Percentiles rank a stretch among this genome's conserved stretches.
phyloP scores from a whole-genome alignment of 148 eudicot species.

The Amaranthus cruentus region DNA sequence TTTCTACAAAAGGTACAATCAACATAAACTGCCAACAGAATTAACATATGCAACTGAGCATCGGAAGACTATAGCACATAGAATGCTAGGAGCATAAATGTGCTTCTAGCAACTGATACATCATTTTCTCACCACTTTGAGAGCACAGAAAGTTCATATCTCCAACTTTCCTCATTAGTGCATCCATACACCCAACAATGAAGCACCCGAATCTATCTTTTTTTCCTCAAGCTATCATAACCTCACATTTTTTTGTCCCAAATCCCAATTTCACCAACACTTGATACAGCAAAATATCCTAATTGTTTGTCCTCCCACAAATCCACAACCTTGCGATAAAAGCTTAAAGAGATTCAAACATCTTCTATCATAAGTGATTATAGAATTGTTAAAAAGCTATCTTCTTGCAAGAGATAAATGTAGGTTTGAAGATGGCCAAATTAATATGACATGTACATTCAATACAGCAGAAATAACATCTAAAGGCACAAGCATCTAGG shows the following conservation, averaged over 20 bases:
- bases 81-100: background rate
- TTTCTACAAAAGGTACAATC: background rate
- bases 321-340: too few species aligned
- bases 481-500: background rate
- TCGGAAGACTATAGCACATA: background rate
- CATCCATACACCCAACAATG: background rate
- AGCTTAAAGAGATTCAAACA: too few species aligned
- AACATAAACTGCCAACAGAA: background rate
- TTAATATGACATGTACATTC: background rate
- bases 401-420: background rate
- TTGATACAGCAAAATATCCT: too few species aligned
- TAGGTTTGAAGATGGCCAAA: background rate
- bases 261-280: too few species aligned
- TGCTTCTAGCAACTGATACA: background rate
- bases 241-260: too few species aligned
- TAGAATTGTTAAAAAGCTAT: background rate
- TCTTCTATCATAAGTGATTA: too few species aligned
- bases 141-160: background rate
- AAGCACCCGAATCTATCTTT: background rate
- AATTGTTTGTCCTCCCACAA: too few species aligned
- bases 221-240: background rate
- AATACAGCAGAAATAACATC: background rate
- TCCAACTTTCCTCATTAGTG: background rate
- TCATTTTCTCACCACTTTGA: background rate
- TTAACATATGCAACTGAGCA: constrained; percentile 1